These are phyloP conservation scores for Diospyros kaki DNA, from an alignment of 148 eudicot genomes.

Conservation along the genomic window DNA sequence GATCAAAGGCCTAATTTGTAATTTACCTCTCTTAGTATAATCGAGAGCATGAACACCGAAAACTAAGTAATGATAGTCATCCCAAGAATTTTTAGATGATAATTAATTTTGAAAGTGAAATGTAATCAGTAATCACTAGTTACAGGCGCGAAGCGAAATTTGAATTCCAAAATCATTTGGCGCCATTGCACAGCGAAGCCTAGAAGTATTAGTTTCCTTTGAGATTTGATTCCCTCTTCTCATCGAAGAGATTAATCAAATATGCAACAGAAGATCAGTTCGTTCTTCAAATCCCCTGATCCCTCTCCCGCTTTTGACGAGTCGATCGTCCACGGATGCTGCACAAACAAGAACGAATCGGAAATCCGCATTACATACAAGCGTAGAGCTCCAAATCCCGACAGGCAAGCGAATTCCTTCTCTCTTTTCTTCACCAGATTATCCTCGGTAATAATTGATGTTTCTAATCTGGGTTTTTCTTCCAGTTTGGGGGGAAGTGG, in stretches of 20 bases:
- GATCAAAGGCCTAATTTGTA: no score
- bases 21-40: no score
- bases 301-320: slow-evolving; percentile 10
- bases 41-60: no score
- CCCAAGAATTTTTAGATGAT: no score
- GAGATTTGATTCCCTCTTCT: background rate
- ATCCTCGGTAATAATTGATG: background rate
- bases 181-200: background rate
- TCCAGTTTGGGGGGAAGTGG: slow-evolving; percentile 15
- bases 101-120: no score
- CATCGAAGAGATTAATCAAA: background rate
- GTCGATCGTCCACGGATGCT: slow-evolving; percentile 19
- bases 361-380: slow-evolving; percentile 56
- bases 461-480: background rate
- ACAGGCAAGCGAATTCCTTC: slow-evolving; percentile 12
- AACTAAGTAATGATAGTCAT: no score
- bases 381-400: slow-evolving; percentile 30
- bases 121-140: no score
- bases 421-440: background rate
- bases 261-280: slow-evolving; percentile 56
- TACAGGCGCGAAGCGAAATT: no score
- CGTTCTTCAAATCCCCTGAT: slow-evolving; percentile 50
- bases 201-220: background rate
- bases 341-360: slow-evolving; percentile 15
- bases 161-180: background rate